phyloP scores from a whole-genome alignment of 495 filamentous ascomycete genomes.

The Penicillium maclennaniae region DNA sequence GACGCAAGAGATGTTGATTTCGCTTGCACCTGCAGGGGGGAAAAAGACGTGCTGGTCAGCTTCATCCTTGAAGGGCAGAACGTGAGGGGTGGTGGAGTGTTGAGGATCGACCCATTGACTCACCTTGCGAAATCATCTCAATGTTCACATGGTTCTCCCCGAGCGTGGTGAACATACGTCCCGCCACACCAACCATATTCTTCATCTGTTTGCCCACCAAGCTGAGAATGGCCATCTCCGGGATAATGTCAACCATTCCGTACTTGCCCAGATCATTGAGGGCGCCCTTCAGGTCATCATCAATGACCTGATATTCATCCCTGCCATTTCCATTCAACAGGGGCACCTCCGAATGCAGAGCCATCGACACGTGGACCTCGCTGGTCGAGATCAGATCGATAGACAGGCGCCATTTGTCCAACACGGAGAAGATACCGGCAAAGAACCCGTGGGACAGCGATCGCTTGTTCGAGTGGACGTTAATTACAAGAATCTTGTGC shows the following conservation, averaged over 20 bases:
- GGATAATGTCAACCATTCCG: conserved; percentile 79
- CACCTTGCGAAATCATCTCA: conserved; percentile 97
- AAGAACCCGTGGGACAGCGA: conserved; percentile 88
- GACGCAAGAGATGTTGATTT: conserved; percentile 98
- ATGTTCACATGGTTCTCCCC: conserved; percentile 88
- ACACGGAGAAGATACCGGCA: conserved; percentile 80
- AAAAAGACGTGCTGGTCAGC: conserved; percentile 17
- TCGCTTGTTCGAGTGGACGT: conserved; percentile 90
- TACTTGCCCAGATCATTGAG: conserved; percentile 67
- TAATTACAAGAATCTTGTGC: conserved; percentile 85
- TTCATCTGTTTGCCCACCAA: conserved; percentile 93
- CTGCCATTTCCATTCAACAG: conserved; percentile 52
- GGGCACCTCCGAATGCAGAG: conserved; percentile 67
- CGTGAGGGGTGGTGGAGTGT: conserved; percentile 3
- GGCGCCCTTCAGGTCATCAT: conserved; percentile 61
- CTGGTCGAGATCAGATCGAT: conserved; percentile 92
- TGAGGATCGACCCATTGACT: conserved; percentile 22
- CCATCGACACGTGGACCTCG: conserved; percentile 95
- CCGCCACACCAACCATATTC: conserved; percentile 87
- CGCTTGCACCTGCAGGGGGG: conserved; percentile 70
- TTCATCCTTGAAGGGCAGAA: conserved; percentile 5
- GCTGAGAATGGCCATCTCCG: conserved; percentile 86
- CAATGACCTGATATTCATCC: conserved; percentile 61
- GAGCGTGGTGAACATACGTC: conserved; percentile 83
- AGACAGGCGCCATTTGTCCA: conserved; percentile 73